Conservation (phyloP, 139 green algal genomes). For the Picochlorum sp. region DNA sequence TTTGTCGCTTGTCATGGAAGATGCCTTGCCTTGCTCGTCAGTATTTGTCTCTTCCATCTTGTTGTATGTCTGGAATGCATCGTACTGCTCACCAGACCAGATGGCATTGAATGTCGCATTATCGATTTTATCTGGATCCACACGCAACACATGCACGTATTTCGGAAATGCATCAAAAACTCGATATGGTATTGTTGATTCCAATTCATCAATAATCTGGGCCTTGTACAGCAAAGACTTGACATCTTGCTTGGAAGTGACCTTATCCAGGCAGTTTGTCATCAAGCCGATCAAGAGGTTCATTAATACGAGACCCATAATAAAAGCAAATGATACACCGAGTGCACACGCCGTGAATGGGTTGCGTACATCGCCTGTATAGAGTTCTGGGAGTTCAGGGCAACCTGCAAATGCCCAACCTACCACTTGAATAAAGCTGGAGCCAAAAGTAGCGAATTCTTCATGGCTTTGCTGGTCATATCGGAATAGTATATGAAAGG, state of each 20-base stretch:
- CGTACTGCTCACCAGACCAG: too few species aligned
- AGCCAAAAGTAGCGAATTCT: background rate
- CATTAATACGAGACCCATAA: conserved; percentile 29
- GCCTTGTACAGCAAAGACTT: conserved; percentile 20
- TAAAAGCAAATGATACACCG: conserved; percentile 1
- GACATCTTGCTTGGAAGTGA: conserved; percentile 18
- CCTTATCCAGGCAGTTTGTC: conserved; percentile 21
- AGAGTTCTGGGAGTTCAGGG: background rate
- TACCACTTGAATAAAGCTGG: conserved; percentile 3
- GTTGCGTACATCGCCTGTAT: background rate
- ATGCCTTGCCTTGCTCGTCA: too few species aligned
- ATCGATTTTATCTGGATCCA: conserved; percentile 10
- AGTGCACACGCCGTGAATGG: background rate
- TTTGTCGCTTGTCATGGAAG: too few species aligned
- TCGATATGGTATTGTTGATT: conserved; percentile 20
- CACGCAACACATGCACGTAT: conserved; percentile 5
- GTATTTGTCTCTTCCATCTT: too few species aligned
- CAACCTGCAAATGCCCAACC: background rate
- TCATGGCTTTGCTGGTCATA: conserved; percentile 15
- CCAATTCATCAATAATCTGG: conserved; percentile 40
- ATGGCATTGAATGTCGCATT: background rate
- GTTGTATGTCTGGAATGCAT: too few species aligned
- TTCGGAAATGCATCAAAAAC: background rate
- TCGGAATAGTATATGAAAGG: conserved; percentile 45
- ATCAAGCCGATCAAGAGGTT: conserved; percentile 40